phyloP scores from a whole-genome alignment of 78 protist genomes.

The Neovahlkampfia damariscottae region DNA sequence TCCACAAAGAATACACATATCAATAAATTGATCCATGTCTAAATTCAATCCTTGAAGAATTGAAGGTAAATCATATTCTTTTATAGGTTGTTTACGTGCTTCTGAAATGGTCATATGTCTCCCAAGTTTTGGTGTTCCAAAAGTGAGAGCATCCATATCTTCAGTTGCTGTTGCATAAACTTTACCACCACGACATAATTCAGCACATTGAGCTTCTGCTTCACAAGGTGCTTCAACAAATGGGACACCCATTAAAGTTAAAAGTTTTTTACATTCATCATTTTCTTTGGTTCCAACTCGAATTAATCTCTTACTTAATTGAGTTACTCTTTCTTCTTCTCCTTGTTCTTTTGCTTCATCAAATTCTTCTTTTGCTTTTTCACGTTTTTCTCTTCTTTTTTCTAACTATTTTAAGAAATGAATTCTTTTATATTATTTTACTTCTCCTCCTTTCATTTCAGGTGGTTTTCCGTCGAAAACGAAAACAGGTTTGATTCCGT shows the following conservation, averaged over 20 bases:
- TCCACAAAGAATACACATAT: constrained; percentile 88
- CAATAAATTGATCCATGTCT: constrained; percentile 80
- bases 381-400: constrained; percentile 60
- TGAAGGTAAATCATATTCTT: constrained; percentile 47
- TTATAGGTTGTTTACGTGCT: constrained; percentile 64
- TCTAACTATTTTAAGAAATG: too few relatives aligned
- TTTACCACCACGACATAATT: constrained; percentile 38
- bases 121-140: constrained; percentile 63
- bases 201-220: constrained; percentile 98
- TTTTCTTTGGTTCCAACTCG: constrained; percentile 71
- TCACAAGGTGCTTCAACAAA: constrained; percentile 85
- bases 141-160: constrained; percentile 96
- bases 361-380: constrained; percentile 58
- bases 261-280: constrained; percentile 76
- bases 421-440: too few relatives aligned
- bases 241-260: constrained; percentile 95
- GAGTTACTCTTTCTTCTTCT: constrained; percentile 57
- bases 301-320: constrained; percentile 56
- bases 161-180: constrained; percentile 81
- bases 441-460: constrained; percentile 78
- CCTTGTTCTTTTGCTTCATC: constrained; percentile 71
- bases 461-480: constrained; percentile 99
- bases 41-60: constrained; percentile 59
- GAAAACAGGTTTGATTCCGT: constrained; percentile 92
- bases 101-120: constrained; percentile 73